phyloP scores from a whole-genome alignment of 108 stramenopile species.

The Skeletonema grethae region DNA sequence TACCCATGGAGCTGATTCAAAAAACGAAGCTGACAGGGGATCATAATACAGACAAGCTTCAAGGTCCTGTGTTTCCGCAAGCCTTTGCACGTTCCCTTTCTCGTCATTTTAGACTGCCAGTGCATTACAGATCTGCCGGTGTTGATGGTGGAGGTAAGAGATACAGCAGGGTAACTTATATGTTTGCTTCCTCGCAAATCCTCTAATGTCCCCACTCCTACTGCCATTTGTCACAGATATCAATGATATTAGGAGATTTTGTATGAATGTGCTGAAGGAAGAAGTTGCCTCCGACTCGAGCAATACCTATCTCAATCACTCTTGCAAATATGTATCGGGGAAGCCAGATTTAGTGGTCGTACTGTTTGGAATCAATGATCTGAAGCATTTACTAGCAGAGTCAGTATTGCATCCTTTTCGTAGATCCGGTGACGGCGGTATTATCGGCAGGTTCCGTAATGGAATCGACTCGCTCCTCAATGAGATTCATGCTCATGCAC shows the following conservation, averaged over 20 bases:
- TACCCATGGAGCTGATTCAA: constrained; percentile 45
- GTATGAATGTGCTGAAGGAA: constrained; percentile 54
- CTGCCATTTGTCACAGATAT: constrained; percentile 14
- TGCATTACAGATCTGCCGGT: constrained; percentile 69
- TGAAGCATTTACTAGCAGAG: constrained; percentile 53
- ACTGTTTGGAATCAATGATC: constrained; percentile 70
- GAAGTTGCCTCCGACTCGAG: constrained; percentile 35
- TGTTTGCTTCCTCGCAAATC: neutral
- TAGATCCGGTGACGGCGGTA: constrained; percentile 12
- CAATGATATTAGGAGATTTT: constrained; percentile 50
- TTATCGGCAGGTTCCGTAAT: constrained; percentile 40
- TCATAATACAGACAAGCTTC: constrained; percentile 18
- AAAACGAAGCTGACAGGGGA: constrained; percentile 12
- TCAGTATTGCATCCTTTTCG: constrained; percentile 32
- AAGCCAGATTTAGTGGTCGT: constrained; percentile 60
- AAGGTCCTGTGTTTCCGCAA: constrained; percentile 64
- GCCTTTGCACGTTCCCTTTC: constrained; percentile 63
- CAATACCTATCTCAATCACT: neutral
- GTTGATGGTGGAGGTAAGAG: constrained; percentile 67
- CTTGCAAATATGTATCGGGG: constrained; percentile 25
- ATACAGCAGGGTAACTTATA: neutral
- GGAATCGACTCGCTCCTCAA: constrained; percentile 46
- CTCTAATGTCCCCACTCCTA: neutral
- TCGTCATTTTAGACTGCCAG: constrained; percentile 28
- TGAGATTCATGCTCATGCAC: constrained; percentile 51